Evolutionary conservation across 2,329 filamentous ascomycete species (phyloP).

Genomic region (Paraconiothyrium brasiliense): DNA sequence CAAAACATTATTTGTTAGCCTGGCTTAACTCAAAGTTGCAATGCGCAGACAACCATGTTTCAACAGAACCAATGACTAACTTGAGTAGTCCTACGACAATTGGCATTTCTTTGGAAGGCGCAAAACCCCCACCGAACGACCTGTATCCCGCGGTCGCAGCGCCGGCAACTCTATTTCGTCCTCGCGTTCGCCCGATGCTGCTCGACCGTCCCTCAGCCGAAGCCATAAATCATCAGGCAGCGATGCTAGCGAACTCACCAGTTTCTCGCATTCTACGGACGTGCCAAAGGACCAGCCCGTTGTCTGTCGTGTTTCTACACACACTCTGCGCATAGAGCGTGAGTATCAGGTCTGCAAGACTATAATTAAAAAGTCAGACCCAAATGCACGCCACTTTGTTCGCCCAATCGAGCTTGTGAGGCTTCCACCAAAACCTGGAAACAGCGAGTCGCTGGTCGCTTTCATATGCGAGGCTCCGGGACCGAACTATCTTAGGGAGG

Average conservation of each 20-base stretch:
- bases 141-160: slow-evolving; percentile 39
- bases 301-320: slow-evolving; percentile 82
- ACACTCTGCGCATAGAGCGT: slow-evolving; percentile 83
- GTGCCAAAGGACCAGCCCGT: slow-evolving; percentile 63
- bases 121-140: slow-evolving; percentile 32
- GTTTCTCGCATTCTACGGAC: slow-evolving; percentile 58
- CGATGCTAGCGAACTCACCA: slow-evolving; percentile 53
- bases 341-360: slow-evolving; percentile 84
- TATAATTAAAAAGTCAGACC: slow-evolving; percentile 75
- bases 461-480: slow-evolving; percentile 85
- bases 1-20: neutral
- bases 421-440: slow-evolving; percentile 72
- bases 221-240: slow-evolving; percentile 48
- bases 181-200: slow-evolving; percentile 43
- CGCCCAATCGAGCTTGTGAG: slow-evolving; percentile 82
- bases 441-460: slow-evolving; percentile 75
- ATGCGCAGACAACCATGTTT: neutral
- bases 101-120: slow-evolving; percentile 68
- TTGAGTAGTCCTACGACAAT: slow-evolving; percentile 77
- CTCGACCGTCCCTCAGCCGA: slow-evolving; percentile 36
- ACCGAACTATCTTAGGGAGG: slow-evolving; percentile 72
- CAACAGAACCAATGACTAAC: slow-evolving; percentile 27
- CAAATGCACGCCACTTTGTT: slow-evolving; percentile 77
- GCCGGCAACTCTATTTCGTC: slow-evolving; percentile 32
- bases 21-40: neutral